Base-by-base conservation (phyloP, 2,329 filamentous ascomycete genomes). In the Aspergillus udagawae region DNA sequence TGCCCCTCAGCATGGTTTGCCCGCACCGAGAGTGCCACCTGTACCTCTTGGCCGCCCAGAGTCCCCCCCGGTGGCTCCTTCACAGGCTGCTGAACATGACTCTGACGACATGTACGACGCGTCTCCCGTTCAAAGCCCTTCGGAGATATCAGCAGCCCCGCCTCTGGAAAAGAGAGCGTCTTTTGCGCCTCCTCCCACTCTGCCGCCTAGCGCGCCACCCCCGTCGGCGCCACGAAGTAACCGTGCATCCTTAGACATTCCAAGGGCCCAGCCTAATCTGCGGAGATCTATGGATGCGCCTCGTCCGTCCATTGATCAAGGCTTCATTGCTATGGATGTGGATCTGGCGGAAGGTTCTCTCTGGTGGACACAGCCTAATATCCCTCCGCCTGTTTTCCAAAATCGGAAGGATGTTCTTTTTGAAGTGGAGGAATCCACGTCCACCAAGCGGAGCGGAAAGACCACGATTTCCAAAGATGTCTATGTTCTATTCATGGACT, bases 401-500 rank as follows among this genome's bases (percentile, higher is more conserved):
- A 86, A 86, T 50, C 87, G 93, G 52, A 89, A 86, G 65, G 94
- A 99, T 70, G 82, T 97, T 17, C 83, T 91, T 53, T 89, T 86
- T 52, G 92, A 97, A 73, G 83, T 87, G 23, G 90, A 96, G 62
- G 91, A 97, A 70, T 86, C 87, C 1, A 86, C 83, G 6, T 83
- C 87, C 14, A 82, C 83, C 10, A 86, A 87, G 62, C 84, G 87
- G 14, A 87, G 88, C 28, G 86, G 89, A 27, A 88, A 87, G 70
- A 86, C 86, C 0, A 83, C 82, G 1, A 79, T 96, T 21, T 90
- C 88, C 6, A 92, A 92, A 63, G 86, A 92, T 58, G 82, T 97
- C 45, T 94, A 89, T 65, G 80, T 97, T n/a, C 78, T 99, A 8
- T 99, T 91, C 78, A 87, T 92, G 67, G 94, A 99, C 76, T 99